Evolutionary conservation across 2,329 filamentous ascomycete genomes (phyloP).

Genomic region (Lomentospora prolificans): DNA sequence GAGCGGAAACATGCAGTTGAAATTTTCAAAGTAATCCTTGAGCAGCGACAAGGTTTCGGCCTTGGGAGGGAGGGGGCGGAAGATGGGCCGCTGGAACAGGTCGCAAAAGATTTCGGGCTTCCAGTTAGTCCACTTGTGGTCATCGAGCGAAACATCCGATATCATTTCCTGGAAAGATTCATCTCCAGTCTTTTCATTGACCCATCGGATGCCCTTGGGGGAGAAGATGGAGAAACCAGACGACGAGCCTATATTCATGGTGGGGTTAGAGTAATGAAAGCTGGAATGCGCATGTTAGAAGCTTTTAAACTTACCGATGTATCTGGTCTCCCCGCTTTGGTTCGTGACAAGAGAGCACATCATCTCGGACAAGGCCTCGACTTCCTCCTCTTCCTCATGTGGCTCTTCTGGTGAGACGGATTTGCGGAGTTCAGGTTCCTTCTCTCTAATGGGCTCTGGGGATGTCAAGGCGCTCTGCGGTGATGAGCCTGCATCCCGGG

Average conservation of each 20-base stretch:
- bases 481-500: conserved; percentile 30
- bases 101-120: conserved; percentile 96
- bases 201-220: conserved; percentile 95
- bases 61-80: conserved; percentile 73
- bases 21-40: conserved; percentile 94
- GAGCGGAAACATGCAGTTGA: conserved; percentile 97
- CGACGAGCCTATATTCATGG: conserved; percentile 62
- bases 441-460: conserved; percentile 34
- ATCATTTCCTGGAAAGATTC: conserved; percentile 93
- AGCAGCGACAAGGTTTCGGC: conserved; percentile 80
- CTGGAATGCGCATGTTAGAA: not conserved
- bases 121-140: conserved; percentile 96
- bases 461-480: conserved; percentile 47
- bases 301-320: conserved; percentile 59
- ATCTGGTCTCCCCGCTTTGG: conserved; percentile 86
- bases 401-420: conserved; percentile 15
- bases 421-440: conserved; percentile 22
- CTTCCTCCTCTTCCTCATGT: conserved; percentile 54
- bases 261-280: conserved; percentile 6
- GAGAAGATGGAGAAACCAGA: conserved; percentile 99
- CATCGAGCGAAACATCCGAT: conserved; percentile 76
- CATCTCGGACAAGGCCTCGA: conserved; percentile 88
- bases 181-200: conserved; percentile 96
- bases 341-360: conserved; percentile 98
- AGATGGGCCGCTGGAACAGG: conserved; percentile 77